Base-by-base conservation (phyloP, 352 stramenopile species). In the Pythium oligandrum region DNA sequence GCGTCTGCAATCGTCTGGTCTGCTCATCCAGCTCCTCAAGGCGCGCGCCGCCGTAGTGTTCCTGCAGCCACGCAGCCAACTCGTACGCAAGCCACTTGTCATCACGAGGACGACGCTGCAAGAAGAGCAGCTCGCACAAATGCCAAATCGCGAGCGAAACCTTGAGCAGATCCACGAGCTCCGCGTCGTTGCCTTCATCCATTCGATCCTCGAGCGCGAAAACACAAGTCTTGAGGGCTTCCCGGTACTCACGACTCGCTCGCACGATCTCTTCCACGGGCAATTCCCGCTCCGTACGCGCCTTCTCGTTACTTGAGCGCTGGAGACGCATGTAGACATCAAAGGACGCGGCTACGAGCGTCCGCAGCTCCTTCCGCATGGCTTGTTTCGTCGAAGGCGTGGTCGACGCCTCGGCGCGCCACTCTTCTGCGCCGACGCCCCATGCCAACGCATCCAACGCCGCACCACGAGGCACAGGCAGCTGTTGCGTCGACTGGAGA, bases 81-180 rank as follows among this genome's bases (percentile, higher is more conserved):
- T 88, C 80, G 64, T 93, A 93, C 4, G 80, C 75, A 37, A 89
- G 61, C 32, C 61, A 58, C 37, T 59, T 70, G 61, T 92, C 78
- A 36, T 78, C 72, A 52, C 73, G 68, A 4, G 62, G 59, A 39
- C 75, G 75, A 43, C 68, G 64, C 54, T 84, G 77, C 6, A 93
- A 68, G 30, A 90, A 75, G 32, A 91, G 63, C 44, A 93, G 59
- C 59, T 93, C 83, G 34, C 83, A 90, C 44, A 93, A 50, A 55
- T 90, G 80, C 75, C 79, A 88, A 12, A 93, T 71, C 12, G 83
- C 80, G 33, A 93, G 63, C 40, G 83, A 89, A 7, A 88, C 80
- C 63, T 91, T 90, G 32, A 93, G 53, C 50, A 91, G 55, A 40
- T 66, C 59, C 5, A 62, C 40, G 17, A 66, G 53, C 48, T 66